A percentile compares a stretch with the other conserved stretches of the same genome.
Conservation (phyloP, 2,329 filamentous ascomycete species). For the Fusarium lateritium region DNA sequence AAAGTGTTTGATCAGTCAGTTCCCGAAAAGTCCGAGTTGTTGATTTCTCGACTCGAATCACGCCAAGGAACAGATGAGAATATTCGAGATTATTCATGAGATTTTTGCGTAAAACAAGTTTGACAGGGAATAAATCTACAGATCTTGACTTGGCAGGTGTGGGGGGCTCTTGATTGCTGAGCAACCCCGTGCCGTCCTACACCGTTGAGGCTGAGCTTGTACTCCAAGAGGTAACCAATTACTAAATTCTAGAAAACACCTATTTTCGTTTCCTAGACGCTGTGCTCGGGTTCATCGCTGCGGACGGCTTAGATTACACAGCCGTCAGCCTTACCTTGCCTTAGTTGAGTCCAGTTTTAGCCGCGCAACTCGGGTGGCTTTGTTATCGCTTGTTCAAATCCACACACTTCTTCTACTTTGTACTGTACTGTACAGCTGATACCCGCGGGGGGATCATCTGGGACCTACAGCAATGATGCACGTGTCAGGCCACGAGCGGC, state of each 20-base stretch:
- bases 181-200: background rate
- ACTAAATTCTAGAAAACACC: constrained; percentile 19
- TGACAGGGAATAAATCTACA: constrained; percentile 2
- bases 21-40: background rate
- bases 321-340: constrained; percentile 10
- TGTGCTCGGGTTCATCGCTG: constrained; percentile 2
- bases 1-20: background rate
- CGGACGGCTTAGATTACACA: constrained; percentile 30
- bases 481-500: constrained; percentile 53
- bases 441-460: constrained; percentile 33
- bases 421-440: constrained; percentile 7
- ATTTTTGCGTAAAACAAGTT: constrained; percentile 6
- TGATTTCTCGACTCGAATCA: constrained; percentile 17
- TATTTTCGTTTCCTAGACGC: constrained; percentile 22
- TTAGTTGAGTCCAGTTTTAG: background rate
- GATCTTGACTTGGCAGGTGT: constrained; percentile 20
- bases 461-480: constrained; percentile 48
- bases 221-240: constrained; percentile 35
- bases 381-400: background rate
- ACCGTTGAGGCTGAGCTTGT: constrained; percentile 29
- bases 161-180: constrained; percentile 12
- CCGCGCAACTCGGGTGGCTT: background rate
- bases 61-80: constrained; percentile 10
- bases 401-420: constrained; percentile 11
- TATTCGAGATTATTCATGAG: constrained; percentile 31